Base-by-base conservation (phyloP, 192 early-diverging fungal genomes). In the Podila epicladia region DNA sequence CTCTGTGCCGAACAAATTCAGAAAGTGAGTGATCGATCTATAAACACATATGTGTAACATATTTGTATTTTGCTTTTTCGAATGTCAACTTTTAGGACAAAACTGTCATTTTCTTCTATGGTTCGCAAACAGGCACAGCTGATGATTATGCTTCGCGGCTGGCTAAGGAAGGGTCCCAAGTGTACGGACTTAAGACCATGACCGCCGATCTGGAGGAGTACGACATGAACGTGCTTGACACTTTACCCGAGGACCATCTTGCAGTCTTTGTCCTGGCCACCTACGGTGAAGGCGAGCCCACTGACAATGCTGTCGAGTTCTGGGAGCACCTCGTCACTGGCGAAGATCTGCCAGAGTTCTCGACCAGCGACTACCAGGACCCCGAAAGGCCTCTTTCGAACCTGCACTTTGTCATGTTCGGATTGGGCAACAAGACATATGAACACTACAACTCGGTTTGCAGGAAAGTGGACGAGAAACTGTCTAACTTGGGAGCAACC, bases 41-140 rank as follows among this genome's bases (percentile, higher is more conserved):
- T 31, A 8, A 15, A 15, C 24, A 5, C 29, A 7, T 61, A 20
- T 61, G 22, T 19, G 26, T 61, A 17, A 32, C 24, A n/a, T 4
- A 22, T 55, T 26, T 33, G 2, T 33, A 5, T 28, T 22, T 1
- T 49, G 38, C 38, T 32, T 31, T 13, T 24, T 2, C 55, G 20
- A 20, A 9, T 58, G 66, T 41, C 5, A 33, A 33, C 38, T 9
- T 12, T 41, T 78, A 90, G 89, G 91, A 87, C 68, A 91, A 93
- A 69, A 89, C 93, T 62, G 89, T 96, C 35, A 90, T 97, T 48
- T 84, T 97, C 35, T 96, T 99, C 74, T 99, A 96, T 71, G 98
- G 98, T 51, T 97, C 96, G 32, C 98, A 99, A 86, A 99, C 98
- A 8, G 98, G 98, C 62, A 99, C 98, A 11, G 98, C 97, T 57